These are phyloP conservation scores for Phytophthora pini DNA, from an alignment of 352 stramenopile species.

Conservation along the genomic window DNA sequence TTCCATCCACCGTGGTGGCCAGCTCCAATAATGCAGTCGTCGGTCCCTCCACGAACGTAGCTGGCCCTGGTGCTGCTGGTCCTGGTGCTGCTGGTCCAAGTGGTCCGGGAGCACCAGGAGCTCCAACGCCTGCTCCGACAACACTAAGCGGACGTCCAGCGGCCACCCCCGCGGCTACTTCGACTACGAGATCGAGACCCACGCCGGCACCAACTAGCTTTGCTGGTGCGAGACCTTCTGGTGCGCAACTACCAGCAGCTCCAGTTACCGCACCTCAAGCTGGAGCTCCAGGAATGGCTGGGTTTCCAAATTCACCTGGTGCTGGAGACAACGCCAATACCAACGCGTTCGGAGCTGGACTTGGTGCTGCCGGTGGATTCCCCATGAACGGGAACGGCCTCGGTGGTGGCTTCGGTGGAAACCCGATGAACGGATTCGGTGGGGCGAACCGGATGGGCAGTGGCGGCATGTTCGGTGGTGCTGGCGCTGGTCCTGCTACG, in stretches of 20 bases:
- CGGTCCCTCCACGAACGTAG: conserved; percentile 14
- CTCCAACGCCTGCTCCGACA: conserved; percentile 27
- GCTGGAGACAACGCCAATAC: not conserved
- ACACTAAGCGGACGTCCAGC: conserved; percentile 18
- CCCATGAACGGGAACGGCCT: not conserved
- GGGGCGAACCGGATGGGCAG: conserved; percentile 9
- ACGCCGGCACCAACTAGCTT: conserved; percentile 27
- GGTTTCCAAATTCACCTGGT: not conserved
- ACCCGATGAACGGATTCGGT: conserved; percentile 16
- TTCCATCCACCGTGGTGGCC: conserved; percentile 32
- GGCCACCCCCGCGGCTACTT: conserved; percentile 22
- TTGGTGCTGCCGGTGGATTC: conserved; percentile 11
- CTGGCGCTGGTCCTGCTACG: conserved; percentile 5
- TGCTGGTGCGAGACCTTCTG: not conserved
- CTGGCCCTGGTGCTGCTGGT: conserved; percentile 1
- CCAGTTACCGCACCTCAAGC: not conserved
- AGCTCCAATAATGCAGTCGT: conserved; percentile 32
- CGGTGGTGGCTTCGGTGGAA: conserved; percentile 14
- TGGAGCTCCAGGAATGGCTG: conserved; percentile 4
- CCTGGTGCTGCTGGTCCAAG: conserved; percentile 1
- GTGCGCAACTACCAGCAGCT: conserved; percentile 10
- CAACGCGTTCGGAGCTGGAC: conserved; percentile 13
- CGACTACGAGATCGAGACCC: conserved; percentile 10
- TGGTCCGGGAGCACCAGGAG: conserved; percentile 2
- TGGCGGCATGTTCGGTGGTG: conserved; percentile 11